These are phyloP conservation scores for Ophiostoma triangulosporum DNA, from an alignment of 2,329 filamentous ascomycete genomes.

Conservation along the genomic window DNA sequence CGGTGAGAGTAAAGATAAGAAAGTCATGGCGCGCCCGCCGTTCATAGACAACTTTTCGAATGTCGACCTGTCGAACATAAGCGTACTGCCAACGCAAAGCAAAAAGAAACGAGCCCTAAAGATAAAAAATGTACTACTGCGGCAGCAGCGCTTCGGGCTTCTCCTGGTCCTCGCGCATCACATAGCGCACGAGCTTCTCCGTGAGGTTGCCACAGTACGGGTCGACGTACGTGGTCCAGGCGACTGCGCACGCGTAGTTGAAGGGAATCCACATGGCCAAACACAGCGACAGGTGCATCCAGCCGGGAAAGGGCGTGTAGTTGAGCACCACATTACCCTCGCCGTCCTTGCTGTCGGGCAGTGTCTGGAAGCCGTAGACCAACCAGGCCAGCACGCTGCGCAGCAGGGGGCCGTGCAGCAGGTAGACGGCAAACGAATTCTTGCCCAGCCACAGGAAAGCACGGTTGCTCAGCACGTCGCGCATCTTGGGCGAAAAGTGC, in stretches of 20 bases:
- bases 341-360: slow-evolving; percentile 24
- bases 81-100: not conserved
- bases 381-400: slow-evolving; percentile 47
- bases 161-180: slow-evolving; percentile 14
- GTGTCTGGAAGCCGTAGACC: slow-evolving; percentile 33
- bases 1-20: not conserved
- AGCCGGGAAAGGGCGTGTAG: slow-evolving; percentile 20
- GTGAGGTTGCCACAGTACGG: slow-evolving; percentile 34
- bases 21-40: not conserved
- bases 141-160: slow-evolving; percentile 12
- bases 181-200: slow-evolving; percentile 20
- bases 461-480: slow-evolving; percentile 38
- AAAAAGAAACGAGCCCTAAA: not conserved
- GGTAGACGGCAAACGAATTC: slow-evolving; percentile 51
- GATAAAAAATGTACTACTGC: not conserved
- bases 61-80: not conserved
- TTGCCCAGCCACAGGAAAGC: slow-evolving; percentile 48
- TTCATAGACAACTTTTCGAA: slow-evolving; percentile 1
- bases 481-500: slow-evolving; percentile 36
- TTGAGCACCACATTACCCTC: slow-evolving; percentile 19
- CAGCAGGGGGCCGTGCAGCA: slow-evolving; percentile 48
- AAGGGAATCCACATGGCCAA: slow-evolving; percentile 33
- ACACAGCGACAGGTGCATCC: slow-evolving; percentile 24
- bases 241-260: slow-evolving; percentile 30
- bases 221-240: slow-evolving; percentile 42